These are phyloP conservation scores for Paramecium bursaria DNA, from an alignment of 73 alveolate genomes.

Conservation along the genomic window DNA sequence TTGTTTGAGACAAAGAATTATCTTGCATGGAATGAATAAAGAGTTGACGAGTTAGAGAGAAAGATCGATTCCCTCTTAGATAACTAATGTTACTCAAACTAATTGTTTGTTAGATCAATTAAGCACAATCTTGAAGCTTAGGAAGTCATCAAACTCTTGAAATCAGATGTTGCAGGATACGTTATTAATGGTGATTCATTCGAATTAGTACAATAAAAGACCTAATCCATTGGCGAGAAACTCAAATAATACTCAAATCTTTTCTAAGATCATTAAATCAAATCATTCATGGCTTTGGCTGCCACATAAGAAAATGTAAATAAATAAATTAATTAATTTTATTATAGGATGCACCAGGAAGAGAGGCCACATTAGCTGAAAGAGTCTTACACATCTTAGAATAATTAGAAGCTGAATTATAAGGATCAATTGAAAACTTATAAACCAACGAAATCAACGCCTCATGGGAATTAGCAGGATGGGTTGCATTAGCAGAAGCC, in stretches of 20 bases:
- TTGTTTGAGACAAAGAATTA: slow-evolving; percentile 35
- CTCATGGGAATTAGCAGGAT: slow-evolving; percentile 61
- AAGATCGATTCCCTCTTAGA: slow-evolving; percentile 47
- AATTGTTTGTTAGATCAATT: slow-evolving; percentile 56
- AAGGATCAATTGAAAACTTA: neutral
- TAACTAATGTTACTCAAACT: slow-evolving; percentile 48
- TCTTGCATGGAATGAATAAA: slow-evolving; percentile 62
- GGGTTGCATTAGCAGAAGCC: slow-evolving; percentile 59
- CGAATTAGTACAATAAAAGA: slow-evolving; percentile 15
- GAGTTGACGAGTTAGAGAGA: slow-evolving; percentile 31
- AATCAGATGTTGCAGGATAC: slow-evolving; percentile 62
- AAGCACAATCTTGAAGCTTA: slow-evolving; percentile 56
- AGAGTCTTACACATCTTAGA: slow-evolving; percentile 43
- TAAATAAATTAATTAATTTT: too few species aligned
- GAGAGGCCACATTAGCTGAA: slow-evolving; percentile 63
- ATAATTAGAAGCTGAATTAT: slow-evolving; percentile 24
- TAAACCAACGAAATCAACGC: slow-evolving; percentile 53
- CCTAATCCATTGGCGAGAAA: slow-evolving; percentile 48
- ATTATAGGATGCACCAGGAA: too few species aligned
- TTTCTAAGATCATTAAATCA: slow-evolving; percentile 53
- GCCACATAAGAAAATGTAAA: slow-evolving; percentile 33
- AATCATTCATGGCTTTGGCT: slow-evolving; percentile 47
- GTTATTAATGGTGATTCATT: slow-evolving; percentile 49
- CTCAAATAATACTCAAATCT: slow-evolving; percentile 21
- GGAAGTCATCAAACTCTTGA: slow-evolving; percentile 54